phyloP scores from a whole-genome alignment of 2,329 filamentous ascomycete genomes.

The Botrytis elliptica region DNA sequence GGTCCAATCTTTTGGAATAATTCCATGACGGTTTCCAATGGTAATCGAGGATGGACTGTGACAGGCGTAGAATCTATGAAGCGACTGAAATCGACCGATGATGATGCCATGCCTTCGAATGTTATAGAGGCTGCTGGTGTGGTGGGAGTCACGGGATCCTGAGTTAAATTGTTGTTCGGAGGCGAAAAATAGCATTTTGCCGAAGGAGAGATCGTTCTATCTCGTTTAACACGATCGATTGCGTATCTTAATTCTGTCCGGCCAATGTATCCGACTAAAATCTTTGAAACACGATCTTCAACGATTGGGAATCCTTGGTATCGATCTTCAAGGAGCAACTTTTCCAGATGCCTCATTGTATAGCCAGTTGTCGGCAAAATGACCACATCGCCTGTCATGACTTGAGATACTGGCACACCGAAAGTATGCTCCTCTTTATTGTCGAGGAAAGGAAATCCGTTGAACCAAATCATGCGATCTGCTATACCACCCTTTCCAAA shows the following conservation, averaged over 20 bases:
- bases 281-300: slow-evolving; percentile 67
- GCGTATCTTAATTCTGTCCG: slow-evolving; percentile 90
- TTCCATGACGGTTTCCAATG: slow-evolving; percentile 97
- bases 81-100: slow-evolving; percentile 74
- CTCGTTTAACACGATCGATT: slow-evolving; percentile 73
- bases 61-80: slow-evolving; percentile 90
- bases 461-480: slow-evolving; percentile 98
- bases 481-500: slow-evolving; percentile 97
- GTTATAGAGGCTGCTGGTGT: slow-evolving; percentile 41
- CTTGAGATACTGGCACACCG: slow-evolving; percentile 85
- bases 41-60: slow-evolving; percentile 84
- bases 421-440: slow-evolving; percentile 98
- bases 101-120: slow-evolving; percentile 59
- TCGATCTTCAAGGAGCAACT: slow-evolving; percentile 70
- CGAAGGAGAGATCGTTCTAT: slow-evolving; percentile 62
- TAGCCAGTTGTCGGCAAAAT: slow-evolving; percentile 73
- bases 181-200: slow-evolving; percentile 69
- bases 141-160: slow-evolving; percentile 29
- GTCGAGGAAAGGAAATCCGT: slow-evolving; percentile 93
- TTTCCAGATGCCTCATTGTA: slow-evolving; percentile 73
- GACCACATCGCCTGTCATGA: slow-evolving; percentile 78
- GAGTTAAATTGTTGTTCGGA: slow-evolving; percentile 47
- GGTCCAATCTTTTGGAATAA: slow-evolving; percentile 98
- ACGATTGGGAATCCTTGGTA: slow-evolving; percentile 95
- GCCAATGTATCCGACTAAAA: slow-evolving; percentile 86